Conservation (phyloP, 345 rosid genomes). For the Toxicodendron radicans region DNA sequence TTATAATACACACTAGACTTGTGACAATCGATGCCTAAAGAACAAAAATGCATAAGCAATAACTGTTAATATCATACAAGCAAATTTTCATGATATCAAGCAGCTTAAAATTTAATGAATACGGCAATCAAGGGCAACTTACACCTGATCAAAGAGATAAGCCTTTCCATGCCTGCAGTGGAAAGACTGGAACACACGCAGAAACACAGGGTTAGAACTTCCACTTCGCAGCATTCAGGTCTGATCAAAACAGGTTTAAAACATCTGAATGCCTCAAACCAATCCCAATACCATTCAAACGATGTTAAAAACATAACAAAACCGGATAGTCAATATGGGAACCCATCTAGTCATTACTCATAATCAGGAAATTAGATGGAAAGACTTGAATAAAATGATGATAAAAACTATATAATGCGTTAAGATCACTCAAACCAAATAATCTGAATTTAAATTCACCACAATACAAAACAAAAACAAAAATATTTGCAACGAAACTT, state of each 20-base stretch:
- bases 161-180: constrained; percentile 76
- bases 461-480: neutral
- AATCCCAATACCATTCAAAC: constrained; percentile 1
- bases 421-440: neutral
- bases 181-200: constrained; percentile 57
- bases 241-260: neutral
- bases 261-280: constrained; percentile 1
- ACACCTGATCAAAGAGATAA: constrained; percentile 75
- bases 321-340: neutral
- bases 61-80: neutral
- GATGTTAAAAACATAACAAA: neutral
- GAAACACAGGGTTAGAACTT: constrained; percentile 22
- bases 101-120: neutral
- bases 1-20: neutral
- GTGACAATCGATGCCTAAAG: neutral
- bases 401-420: neutral
- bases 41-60: neutral
- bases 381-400: neutral
- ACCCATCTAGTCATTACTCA: neutral
- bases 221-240: neutral
- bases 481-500: neutral
- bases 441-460: neutral
- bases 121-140: constrained; percentile 36
- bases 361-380: neutral
- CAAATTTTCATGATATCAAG: neutral